phyloP scores from a whole-genome alignment of 306 rosid species.

The Vigna mungo region DNA sequence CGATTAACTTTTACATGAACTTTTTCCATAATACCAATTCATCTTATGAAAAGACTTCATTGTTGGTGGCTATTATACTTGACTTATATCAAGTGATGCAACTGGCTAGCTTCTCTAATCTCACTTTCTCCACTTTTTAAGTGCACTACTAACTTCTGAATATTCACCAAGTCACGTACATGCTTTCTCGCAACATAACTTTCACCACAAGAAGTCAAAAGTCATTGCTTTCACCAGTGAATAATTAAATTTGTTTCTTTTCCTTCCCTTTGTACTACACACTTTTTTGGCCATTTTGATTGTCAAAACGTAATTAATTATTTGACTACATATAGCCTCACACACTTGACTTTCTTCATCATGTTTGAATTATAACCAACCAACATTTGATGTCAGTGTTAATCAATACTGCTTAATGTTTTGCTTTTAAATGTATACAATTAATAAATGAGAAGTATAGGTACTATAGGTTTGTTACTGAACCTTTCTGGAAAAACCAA shows the following conservation, averaged over 20 bases:
- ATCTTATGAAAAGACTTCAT: constrained; percentile 3
- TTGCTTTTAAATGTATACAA: no score
- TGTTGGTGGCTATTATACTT: constrained; percentile 17
- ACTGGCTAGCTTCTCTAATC: constrained; percentile 14
- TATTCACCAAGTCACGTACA: constrained; percentile 46
- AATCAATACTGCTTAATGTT: no score
- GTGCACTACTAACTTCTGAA: constrained; percentile 51
- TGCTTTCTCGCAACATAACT: constrained; percentile 52
- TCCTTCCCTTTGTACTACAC: constrained; percentile 47
- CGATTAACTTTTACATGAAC: neutral
- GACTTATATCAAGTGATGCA: constrained; percentile 31
- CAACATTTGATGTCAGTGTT: no score
- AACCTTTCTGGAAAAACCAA: no score
- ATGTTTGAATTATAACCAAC: no score
- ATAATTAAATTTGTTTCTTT: constrained; percentile 53
- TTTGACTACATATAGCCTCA: constrained; percentile 51
- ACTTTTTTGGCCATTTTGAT: constrained; percentile 51
- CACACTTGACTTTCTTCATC: no score
- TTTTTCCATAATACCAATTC: neutral
- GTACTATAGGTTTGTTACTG: no score
- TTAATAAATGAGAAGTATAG: no score
- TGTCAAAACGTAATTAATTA: constrained; percentile 54
- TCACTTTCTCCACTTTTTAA: constrained; percentile 46
- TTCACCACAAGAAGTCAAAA: constrained; percentile 79
- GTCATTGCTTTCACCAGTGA: constrained; percentile 59